Percentiles rank a stretch among this genome's conserved stretches.
These are phyloP conservation scores for Talaromyces amestolkiae DNA, from an alignment of 2,329 filamentous ascomycete genomes.

Conservation along the genomic window DNA sequence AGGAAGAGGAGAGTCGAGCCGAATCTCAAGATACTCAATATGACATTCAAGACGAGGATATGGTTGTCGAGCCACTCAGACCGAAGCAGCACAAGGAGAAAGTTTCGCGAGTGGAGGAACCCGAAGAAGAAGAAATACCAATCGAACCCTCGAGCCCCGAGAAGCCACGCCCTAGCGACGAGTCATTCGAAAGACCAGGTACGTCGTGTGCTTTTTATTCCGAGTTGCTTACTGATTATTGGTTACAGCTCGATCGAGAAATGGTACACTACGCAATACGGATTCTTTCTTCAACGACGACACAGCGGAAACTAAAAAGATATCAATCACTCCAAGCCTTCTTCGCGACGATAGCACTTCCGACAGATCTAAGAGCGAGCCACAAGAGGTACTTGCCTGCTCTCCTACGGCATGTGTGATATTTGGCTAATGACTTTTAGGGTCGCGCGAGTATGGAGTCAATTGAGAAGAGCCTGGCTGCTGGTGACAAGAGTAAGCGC, in stretches of 20 bases:
- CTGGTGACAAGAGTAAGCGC: slow-evolving; percentile 63
- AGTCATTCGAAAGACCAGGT: slow-evolving; percentile 57
- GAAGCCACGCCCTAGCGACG: slow-evolving; percentile 59
- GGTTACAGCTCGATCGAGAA: slow-evolving; percentile 60
- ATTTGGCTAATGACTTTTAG: slow-evolving; percentile 35
- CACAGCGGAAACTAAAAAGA: slow-evolving; percentile 91
- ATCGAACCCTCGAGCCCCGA: slow-evolving; percentile 36
- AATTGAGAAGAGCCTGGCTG: slow-evolving; percentile 65
- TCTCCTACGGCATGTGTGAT: slow-evolving; percentile 26
- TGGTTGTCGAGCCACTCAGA: slow-evolving; percentile 46
- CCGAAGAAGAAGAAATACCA: slow-evolving; percentile 26
- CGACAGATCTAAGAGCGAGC: slow-evolving; percentile 29
- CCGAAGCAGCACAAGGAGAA: slow-evolving; percentile 42
- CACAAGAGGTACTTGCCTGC: slow-evolving; percentile 38
- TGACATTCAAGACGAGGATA: slow-evolving; percentile 35
- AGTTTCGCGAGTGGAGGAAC: slow-evolving; percentile 27
- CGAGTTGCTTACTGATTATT: slow-evolving; percentile 21
- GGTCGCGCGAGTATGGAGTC: slow-evolving; percentile 70
- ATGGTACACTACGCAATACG: slow-evolving; percentile 83
- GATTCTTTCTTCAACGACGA: slow-evolving; percentile 99
- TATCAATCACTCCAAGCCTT: slow-evolving; percentile 89
- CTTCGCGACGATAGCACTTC: slow-evolving; percentile 70
- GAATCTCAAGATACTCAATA: slow-evolving; percentile 34
- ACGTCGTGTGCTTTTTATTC: slow-evolving; percentile 19
- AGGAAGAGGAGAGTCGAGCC: slow-evolving; percentile 41